phyloP scores from a whole-genome alignment of 2,329 filamentous ascomycete genomes.

The Colletotrichum acutatum region DNA sequence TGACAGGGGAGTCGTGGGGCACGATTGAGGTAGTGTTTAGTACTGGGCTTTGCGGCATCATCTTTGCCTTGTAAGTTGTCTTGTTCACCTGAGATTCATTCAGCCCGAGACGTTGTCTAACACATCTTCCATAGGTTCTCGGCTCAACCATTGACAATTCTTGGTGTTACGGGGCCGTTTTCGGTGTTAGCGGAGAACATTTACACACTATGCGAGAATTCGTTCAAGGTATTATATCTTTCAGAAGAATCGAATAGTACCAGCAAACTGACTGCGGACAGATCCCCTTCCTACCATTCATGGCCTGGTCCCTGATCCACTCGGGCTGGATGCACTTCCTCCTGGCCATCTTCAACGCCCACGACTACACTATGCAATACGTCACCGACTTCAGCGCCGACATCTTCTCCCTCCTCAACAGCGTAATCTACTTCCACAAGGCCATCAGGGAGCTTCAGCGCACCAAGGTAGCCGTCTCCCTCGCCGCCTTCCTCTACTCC shows the following conservation, averaged over 20 bases:
- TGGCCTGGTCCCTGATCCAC: conserved; percentile 76
- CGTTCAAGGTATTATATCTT: conserved; percentile 59
- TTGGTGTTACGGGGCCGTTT: conserved; percentile 74
- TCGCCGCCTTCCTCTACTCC: conserved; percentile 73
- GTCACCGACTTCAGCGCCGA: conserved; percentile 75
- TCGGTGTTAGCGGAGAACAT: conserved; percentile 75
- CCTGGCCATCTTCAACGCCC: conserved; percentile 73
- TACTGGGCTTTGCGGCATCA: conserved; percentile 71
- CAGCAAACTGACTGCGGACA: conserved; percentile 37
- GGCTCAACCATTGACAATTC: conserved; percentile 72
- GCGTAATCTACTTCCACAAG: conserved; percentile 76
- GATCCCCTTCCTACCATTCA: conserved; percentile 72
- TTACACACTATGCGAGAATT: conserved; percentile 65
- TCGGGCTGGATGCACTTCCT: conserved; percentile 73
- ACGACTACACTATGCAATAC: conserved; percentile 78
- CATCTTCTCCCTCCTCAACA: conserved; percentile 74
- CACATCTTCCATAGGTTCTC: conserved; percentile 51
- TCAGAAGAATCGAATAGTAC: rapidly evolving
- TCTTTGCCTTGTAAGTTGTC: conserved; percentile 67
- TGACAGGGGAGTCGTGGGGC: conserved; percentile 72
- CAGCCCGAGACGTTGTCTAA: background rate
- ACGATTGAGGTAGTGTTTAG: conserved; percentile 76
- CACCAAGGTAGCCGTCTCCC: conserved; percentile 64
- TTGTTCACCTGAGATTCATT: background rate
- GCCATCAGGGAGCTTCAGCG: conserved; percentile 72